Conservation (phyloP, 768 basidiomycete species). For the Suillus hirtellus region DNA sequence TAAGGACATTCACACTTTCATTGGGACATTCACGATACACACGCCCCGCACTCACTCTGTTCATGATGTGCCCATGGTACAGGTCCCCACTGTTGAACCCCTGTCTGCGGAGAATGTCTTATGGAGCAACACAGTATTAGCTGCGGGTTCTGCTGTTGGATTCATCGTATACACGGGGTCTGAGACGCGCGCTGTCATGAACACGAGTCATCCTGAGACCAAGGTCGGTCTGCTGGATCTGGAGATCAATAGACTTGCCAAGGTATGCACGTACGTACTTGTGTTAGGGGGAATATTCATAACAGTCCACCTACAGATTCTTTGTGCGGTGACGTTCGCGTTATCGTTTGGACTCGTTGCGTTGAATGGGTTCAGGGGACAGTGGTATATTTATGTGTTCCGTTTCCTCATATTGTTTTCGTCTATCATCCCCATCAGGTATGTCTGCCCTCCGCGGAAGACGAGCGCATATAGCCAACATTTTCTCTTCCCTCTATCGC, state of each 20-base stretch:
- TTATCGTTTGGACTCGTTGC: constrained; percentile 92
- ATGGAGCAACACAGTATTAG: constrained; percentile 97
- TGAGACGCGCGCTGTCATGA: constrained; percentile 98
- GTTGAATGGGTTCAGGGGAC: constrained; percentile 91
- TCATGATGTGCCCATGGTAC: constrained; percentile 42
- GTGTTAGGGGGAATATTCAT: not conserved
- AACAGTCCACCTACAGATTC: constrained; percentile 54
- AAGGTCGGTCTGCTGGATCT: constrained; percentile 90
- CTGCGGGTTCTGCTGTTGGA: constrained; percentile 90
- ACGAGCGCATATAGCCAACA: not conserved
- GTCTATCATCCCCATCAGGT: constrained; percentile 99
- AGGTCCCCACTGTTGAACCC: constrained; percentile 62
- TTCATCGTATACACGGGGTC: constrained; percentile 93
- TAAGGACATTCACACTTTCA: constrained; percentile 95
- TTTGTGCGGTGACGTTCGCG: constrained; percentile 92
- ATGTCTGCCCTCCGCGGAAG: constrained; percentile 25
- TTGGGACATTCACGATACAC: constrained; percentile 87
- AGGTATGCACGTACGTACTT: constrained; percentile 49
- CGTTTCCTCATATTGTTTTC: constrained; percentile 97
- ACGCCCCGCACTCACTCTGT: constrained; percentile 29
- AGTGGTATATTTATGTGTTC: constrained; percentile 96
- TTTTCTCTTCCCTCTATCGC: constrained; percentile 6
- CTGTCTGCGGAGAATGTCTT: constrained; percentile 95
- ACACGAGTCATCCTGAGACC: constrained; percentile 94
- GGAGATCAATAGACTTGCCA: constrained; percentile 94